Evolutionary conservation across 2,329 filamentous ascomycete species (phyloP).

Genomic region (Aspergillus oerlinghausenensis): DNA sequence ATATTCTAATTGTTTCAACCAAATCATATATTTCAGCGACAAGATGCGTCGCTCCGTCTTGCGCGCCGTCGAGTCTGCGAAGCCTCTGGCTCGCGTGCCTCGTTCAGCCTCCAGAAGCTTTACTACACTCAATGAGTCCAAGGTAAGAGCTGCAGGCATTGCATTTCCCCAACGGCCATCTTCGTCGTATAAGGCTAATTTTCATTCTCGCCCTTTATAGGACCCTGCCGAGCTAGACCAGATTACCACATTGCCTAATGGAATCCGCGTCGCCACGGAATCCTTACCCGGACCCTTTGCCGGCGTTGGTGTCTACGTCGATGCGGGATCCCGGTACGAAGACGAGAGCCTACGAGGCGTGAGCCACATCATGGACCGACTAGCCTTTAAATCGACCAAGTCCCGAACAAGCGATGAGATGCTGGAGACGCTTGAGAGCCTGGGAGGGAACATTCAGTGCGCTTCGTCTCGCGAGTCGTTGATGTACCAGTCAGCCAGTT

Average conservation of each 20-base stretch:
- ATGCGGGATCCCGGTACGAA: conserved; percentile 92
- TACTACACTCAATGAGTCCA: conserved; percentile 32
- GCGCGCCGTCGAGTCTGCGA: conserved; percentile 36
- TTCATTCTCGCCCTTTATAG: conserved; percentile 35
- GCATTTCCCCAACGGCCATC: not conserved
- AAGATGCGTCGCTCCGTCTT: conserved; percentile 39
- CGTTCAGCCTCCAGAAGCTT: conserved; percentile 33
- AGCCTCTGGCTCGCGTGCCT: conserved; percentile 31
- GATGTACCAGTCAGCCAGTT: conserved; percentile 98
- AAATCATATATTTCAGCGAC: not conserved
- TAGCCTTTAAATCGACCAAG: conserved; percentile 88
- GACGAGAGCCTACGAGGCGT: conserved; percentile 78
- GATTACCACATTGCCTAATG: conserved; percentile 86
- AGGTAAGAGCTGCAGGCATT: conserved; percentile 25
- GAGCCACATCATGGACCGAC: conserved; percentile 90
- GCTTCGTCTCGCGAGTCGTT: conserved; percentile 90
- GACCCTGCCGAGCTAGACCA: conserved; percentile 83
- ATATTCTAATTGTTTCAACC: conserved; percentile 1
- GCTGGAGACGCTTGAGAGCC: conserved; percentile 77
- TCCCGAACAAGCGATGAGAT: conserved; percentile 72
- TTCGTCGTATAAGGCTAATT: conserved; percentile 1
- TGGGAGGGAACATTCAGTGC: conserved; percentile 96
- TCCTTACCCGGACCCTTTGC: conserved; percentile 91
- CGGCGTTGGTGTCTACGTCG: conserved; percentile 91
- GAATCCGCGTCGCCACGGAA: conserved; percentile 89